Evolutionary conservation across 1,139 yeast genomes (phyloP), one percentile per base, ranked within the genome.

Genomic region (Pichia sp.): DNA sequence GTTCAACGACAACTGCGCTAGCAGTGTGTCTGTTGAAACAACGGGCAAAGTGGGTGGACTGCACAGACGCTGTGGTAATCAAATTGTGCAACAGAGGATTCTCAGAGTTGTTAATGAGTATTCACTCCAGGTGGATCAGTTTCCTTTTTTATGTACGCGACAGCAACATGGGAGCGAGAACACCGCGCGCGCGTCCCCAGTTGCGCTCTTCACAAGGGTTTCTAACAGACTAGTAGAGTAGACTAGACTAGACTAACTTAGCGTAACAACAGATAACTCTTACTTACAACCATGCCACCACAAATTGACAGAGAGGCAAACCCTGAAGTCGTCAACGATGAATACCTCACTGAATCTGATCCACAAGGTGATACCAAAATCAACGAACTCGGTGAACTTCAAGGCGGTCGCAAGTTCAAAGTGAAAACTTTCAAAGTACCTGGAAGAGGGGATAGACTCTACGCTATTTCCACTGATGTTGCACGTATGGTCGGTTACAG

Each of bases 401-500:
- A 62, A 35, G 96, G 84, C 2, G 93, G 77, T n/a, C 71, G 97
- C 50, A 74, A 77, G 53, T 91, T 74, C 63, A 70, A 91, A 46
- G 83, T 86, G 48, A 79, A 89, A 46, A 79, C 93, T 0, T 91
- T 91, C 62, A 84, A 85, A 4, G 73, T 89, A 10, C 63, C 72
- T 34, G 86, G 84, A 4, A 74, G 80, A 44, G 96, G 95, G 4
- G 74, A 77, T 31, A 70, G 79, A 48, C 69, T 80, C 44, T 91
- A 77, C 60, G 88, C 91, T 95, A 74, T 91, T 36, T 84, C 96
- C 2, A 89, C 97, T 0, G 97, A 89, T 58, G 96, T 96, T 1
- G 97, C 98, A 0, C 72, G 97, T 51, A 77, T 89, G 54, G 88
- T 89, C 52, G 97, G 97, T 3, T 88, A 88, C 63, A 72, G 97